Percentiles rank a stretch among this genome's conserved stretches.
Conservation (phyloP, 768 basidiomycete species). For the Lactarius sanguifluus region DNA sequence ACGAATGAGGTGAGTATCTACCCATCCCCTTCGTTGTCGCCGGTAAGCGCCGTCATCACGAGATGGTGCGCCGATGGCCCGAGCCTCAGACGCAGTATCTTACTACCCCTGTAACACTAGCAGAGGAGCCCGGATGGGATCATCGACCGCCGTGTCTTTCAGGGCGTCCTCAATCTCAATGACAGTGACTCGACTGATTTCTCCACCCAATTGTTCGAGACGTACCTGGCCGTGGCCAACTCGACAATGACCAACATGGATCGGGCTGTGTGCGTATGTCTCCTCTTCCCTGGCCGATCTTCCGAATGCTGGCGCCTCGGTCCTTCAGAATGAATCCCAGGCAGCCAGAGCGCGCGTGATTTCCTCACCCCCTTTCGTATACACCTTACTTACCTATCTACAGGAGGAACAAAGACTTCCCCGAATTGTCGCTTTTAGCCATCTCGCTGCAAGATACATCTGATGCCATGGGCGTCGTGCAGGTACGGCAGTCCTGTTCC, state of each 20-base stretch:
- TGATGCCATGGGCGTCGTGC: constrained; percentile 13
- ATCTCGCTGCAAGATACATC: constrained; percentile 22
- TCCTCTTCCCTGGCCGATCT: neutral
- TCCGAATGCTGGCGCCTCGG: neutral
- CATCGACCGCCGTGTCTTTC: constrained; percentile 22
- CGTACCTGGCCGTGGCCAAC: constrained; percentile 13
- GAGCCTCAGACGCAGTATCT: neutral
- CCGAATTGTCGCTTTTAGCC: constrained; percentile 8
- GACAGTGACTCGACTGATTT: constrained; percentile 24
- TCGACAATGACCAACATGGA: constrained; percentile 21
- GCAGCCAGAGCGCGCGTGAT: too few relatives aligned
- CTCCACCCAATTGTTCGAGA: constrained; percentile 19
- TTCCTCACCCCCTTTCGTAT: too few relatives aligned
- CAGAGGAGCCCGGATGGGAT: neutral
- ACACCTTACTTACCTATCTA: neutral
- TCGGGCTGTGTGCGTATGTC: constrained; percentile 14
- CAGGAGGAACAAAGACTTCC: constrained; percentile 9
- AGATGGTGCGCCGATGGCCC: neutral
- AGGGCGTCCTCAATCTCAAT: constrained; percentile 14
- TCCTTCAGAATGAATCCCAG: too few relatives aligned
- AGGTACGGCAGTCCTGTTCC: constrained; percentile 17
- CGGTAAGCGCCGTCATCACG: neutral
- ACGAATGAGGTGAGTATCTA: neutral
- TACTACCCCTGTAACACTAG: neutral
- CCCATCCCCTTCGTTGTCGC: neutral